A percentile compares a stretch with the other conserved stretches of the same genome.
These are phyloP conservation scores for Phylloporus sp. DNA, from an alignment of 768 basidiomycete species.

Conservation along the genomic window DNA sequence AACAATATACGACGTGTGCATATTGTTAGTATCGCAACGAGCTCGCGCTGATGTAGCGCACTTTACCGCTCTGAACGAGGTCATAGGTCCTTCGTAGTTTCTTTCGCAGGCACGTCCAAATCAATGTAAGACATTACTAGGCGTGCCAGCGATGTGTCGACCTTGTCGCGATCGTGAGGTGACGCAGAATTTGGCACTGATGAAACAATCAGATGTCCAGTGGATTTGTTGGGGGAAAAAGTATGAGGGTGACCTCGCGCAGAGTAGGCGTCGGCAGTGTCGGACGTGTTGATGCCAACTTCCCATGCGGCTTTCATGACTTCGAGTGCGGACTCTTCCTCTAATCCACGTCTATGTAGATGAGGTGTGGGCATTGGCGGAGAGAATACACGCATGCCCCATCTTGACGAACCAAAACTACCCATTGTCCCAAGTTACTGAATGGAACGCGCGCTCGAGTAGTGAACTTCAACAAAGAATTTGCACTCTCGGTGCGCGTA, in stretches of 20 bases:
- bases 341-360: slow-evolving; percentile 23
- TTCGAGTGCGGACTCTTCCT: slow-evolving; percentile 25
- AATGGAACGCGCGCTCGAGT: too few species aligned
- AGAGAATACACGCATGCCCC: slow-evolving; percentile 19
- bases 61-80: slow-evolving; percentile 42
- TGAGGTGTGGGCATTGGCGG: not conserved
- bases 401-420: slow-evolving; percentile 26
- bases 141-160: slow-evolving; percentile 34
- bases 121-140: slow-evolving; percentile 36
- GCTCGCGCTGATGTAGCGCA: too few species aligned
- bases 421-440: slow-evolving; percentile 27
- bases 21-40: slow-evolving; percentile 44
- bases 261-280: slow-evolving; percentile 39
- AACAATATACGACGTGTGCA: too few species aligned
- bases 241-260: too few species aligned
- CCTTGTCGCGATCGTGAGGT: slow-evolving; percentile 30
- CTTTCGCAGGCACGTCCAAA: slow-evolving; percentile 32
- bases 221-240: too few species aligned
- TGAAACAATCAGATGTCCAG: too few species aligned
- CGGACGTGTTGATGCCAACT: slow-evolving; percentile 38
- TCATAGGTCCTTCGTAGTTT: slow-evolving; percentile 49
- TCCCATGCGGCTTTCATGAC: too few species aligned
- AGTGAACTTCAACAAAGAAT: too few species aligned
- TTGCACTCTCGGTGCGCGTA: too few species aligned
- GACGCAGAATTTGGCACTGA: slow-evolving; percentile 31